Evolutionary conservation across 768 basidiomycete species (phyloP).

Genomic region (Amylocystis lapponica): DNA sequence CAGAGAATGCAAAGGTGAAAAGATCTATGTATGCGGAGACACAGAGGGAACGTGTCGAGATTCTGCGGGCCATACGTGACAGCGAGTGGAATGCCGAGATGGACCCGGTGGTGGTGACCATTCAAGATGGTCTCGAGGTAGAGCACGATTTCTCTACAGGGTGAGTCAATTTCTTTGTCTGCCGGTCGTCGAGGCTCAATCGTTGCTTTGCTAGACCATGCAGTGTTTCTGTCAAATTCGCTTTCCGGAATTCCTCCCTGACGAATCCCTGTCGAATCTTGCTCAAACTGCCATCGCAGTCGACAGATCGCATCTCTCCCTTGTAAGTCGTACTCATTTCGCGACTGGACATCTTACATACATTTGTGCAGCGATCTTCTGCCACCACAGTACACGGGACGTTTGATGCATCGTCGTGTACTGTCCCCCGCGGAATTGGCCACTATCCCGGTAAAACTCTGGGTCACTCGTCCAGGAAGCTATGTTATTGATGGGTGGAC

Average conservation of each 20-base stretch:
- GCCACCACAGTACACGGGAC: conserved; percentile 56
- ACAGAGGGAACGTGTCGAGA: conserved; percentile 57
- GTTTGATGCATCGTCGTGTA: conserved; percentile 57
- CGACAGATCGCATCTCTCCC: conserved; percentile 16
- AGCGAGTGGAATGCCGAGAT: conserved; percentile 79
- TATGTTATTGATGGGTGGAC: conserved; percentile 66
- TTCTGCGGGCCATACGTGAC: conserved; percentile 59
- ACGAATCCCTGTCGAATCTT: conserved; percentile 54
- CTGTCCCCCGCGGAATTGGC: conserved; percentile 45
- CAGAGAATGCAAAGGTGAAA: conserved; percentile 58
- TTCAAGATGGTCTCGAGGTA: conserved; percentile 38
- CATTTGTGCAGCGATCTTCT: conserved; percentile 31
- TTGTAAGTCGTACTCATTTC: background rate
- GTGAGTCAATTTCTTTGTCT: conserved; percentile 36
- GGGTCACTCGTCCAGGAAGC: conserved; percentile 56
- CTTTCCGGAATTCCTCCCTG: conserved; percentile 67
- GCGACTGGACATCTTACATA: background rate
- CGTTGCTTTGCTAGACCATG: conserved; percentile 41
- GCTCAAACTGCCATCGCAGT: conserved; percentile 38
- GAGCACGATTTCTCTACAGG: conserved; percentile 64
- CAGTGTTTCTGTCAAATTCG: conserved; percentile 46
- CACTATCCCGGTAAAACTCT: conserved; percentile 46
- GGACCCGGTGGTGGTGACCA: conserved; percentile 57
- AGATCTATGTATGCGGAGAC: conserved; percentile 93
- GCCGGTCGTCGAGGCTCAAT: background rate